A percentile compares a stretch with the other conserved stretches of the same genome.
phyloP scores from a whole-genome alignment of 768 basidiomycete species.

The Lentinus brumalis region DNA sequence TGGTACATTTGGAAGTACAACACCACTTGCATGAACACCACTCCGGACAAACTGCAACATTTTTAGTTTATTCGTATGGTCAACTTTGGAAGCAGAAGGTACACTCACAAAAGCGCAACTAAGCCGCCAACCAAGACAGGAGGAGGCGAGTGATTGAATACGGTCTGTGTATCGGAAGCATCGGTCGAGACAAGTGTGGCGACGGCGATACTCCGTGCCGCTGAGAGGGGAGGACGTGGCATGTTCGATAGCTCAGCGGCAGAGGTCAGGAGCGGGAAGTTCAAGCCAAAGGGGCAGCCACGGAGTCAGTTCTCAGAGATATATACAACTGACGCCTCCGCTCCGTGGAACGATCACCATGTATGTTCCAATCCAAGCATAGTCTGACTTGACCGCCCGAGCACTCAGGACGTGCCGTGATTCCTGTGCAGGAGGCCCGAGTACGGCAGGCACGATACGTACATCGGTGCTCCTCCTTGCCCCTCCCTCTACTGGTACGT shows the following conservation, averaged over 20 bases:
- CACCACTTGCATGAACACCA: slow-evolving; percentile 16
- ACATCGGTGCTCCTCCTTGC: no score
- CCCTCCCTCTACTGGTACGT: no score
- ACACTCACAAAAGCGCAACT: slow-evolving; percentile 12
- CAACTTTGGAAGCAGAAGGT: background rate
- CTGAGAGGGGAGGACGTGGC: background rate
- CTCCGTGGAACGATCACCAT: background rate
- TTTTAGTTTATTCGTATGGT: background rate
- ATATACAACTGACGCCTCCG: background rate
- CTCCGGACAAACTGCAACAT: slow-evolving; percentile 15
- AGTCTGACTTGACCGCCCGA: background rate
- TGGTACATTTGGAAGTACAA: slow-evolving; percentile 13
- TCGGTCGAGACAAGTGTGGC: background rate
- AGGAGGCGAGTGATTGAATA: slow-evolving; percentile 3
- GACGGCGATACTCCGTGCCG: background rate
- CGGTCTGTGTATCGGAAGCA: background rate
- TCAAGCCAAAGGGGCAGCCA: background rate
- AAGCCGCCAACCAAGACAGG: slow-evolving; percentile 17
- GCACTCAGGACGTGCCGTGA: background rate
- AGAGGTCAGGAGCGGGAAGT: background rate
- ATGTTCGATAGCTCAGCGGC: background rate
- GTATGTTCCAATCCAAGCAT: background rate
- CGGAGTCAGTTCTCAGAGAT: background rate
- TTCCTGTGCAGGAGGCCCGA: no score
- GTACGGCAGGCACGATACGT: no score